Conservation (phyloP, 306 rosid species). For the Medicago arabica region DNA sequence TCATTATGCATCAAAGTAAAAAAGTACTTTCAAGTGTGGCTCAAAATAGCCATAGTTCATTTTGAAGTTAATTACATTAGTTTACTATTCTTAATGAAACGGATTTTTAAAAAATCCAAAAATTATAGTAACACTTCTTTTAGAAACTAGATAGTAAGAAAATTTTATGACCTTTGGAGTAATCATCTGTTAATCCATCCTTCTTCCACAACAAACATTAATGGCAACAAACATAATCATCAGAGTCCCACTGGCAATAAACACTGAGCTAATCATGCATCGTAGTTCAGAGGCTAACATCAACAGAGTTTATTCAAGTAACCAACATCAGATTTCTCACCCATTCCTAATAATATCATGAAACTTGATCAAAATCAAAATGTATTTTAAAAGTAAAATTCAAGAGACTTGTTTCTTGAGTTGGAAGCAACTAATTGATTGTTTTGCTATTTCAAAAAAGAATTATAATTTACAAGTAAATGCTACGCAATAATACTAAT, state of each 20-base stretch:
- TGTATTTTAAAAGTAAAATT: conserved; percentile 33
- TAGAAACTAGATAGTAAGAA: conserved; percentile 6
- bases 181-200: conserved; percentile 29
- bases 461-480: conserved; percentile 41
- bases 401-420: conserved; percentile 41
- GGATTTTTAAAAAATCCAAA: not conserved
- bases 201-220: conserved; percentile 7
- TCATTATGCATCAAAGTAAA: not conserved
- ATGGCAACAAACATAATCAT: conserved; percentile 17
- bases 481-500: conserved; percentile 42
- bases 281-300: conserved; percentile 52
- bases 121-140: not conserved
- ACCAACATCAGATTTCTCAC: conserved; percentile 16
- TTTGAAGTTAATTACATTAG: not conserved
- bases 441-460: conserved; percentile 30
- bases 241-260: conserved; percentile 37
- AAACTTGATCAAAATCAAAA: conserved; percentile 32
- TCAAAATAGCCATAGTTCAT: not conserved
- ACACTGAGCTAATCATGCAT: conserved; percentile 34
- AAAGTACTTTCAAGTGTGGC: not conserved
- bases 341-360: conserved; percentile 15
- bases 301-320: conserved; percentile 33
- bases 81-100: not conserved
- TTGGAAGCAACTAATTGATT: conserved; percentile 39
- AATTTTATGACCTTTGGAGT: not conserved